Evolutionary conservation across 345 rosid genomes (phyloP), one percentile per base, ranked within the genome.

Genomic region (Eucalyptus rudis): DNA sequence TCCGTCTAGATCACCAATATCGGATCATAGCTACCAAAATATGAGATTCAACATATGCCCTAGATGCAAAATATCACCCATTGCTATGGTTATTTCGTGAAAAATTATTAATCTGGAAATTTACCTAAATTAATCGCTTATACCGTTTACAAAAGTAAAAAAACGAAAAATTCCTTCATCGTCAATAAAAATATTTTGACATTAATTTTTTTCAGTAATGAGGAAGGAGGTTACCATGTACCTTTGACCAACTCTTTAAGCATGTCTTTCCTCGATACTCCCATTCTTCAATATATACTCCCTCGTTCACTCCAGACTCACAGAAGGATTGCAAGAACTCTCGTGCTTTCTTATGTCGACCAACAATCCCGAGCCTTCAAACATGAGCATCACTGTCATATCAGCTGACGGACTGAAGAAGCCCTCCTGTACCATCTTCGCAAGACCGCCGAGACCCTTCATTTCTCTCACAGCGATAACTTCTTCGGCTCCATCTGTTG

Each of bases 341-440:
- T 20, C 27, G 27, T 56, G 59, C 83, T 36, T 76, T 6, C 83
- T 76, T 17, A 76, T 19, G 83, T 76, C 83, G 25, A 19, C 4
- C 45, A 33, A 64, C 59, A 7, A 27, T 58, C 87, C 20, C 54
- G 27, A 19, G 83, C 64, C 84, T 19, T 87, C 45, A 54, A 45
- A 43, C 22, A 90, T 93, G 95, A 93, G 92, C 90, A 88, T 94
- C 86, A 93, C 91, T 9, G 87, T 93, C 44, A 40, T 94, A 87
- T 93, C 95, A 85, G 93, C 94, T 3, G 88, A 92, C 81, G 94
- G 93, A 29, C 92, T 93, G 31, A 91, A 91, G 88, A 87, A 66
- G 71, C 87, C 95, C 56, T 83, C 91, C 59, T 47, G 92, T 17
- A 5, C 43, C 84, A 85, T 84, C 88, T 90, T 89, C 79, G 47